These are phyloP conservation scores for Kwoniella dejecticola DNA, from an alignment of 768 basidiomycete genomes.

Conservation along the genomic window DNA sequence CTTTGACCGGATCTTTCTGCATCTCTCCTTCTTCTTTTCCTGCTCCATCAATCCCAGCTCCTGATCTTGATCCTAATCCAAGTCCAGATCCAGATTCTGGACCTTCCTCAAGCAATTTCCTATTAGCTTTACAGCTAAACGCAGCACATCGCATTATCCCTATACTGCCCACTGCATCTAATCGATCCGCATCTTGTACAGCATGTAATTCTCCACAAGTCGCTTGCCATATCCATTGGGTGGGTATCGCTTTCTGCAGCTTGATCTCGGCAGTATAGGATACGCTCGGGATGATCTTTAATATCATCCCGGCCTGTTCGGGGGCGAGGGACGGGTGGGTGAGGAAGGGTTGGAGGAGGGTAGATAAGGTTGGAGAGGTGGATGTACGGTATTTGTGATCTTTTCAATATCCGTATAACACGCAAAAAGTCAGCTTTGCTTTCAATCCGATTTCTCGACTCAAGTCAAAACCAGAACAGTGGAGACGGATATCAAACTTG, in stretches of 20 bases:
- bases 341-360: conserved; percentile 20
- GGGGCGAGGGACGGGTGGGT: conserved; percentile 14
- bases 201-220: conserved; percentile 75
- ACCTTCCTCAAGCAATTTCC: conserved; percentile 57
- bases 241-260: conserved; percentile 60
- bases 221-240: conserved; percentile 68
- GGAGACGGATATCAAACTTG: too few relatives aligned
- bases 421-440: not conserved
- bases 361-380: conserved; percentile 23
- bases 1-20: too few relatives aligned
- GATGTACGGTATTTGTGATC: conserved; percentile 24
- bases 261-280: conserved; percentile 81
- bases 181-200: conserved; percentile 75
- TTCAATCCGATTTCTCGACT: not conserved
- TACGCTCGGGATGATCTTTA: conserved; percentile 69
- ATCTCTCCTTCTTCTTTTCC: too few relatives aligned
- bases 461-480: not conserved
- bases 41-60: too few relatives aligned
- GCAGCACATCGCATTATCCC: conserved; percentile 73
- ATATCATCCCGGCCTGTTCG: conserved; percentile 22
- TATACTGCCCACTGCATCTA: conserved; percentile 80
- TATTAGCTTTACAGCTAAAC: conserved; percentile 47
- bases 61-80: too few relatives aligned
- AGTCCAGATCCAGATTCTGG: too few relatives aligned
- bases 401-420: not conserved